Conservation (phyloP, 192 early-diverging fungal species). For the Glomus cerebriforme region DNA sequence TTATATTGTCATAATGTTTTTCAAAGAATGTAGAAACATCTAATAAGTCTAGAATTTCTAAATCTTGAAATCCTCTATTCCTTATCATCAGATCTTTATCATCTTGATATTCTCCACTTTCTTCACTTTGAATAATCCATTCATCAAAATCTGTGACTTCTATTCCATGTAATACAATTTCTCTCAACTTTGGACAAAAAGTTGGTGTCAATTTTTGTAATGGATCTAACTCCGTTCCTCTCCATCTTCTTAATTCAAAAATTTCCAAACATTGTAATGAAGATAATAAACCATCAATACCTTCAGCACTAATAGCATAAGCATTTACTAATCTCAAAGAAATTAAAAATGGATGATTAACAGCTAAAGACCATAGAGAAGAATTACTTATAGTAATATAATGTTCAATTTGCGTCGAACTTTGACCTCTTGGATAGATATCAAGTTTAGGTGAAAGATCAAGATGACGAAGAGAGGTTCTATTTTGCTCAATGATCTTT, state of each 20-base stretch:
- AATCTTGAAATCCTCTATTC: background rate
- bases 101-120: background rate
- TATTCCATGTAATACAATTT: slow-evolving; percentile 7
- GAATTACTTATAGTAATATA: slow-evolving; percentile 5
- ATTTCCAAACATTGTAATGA: slow-evolving; percentile 5
- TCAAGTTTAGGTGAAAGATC: slow-evolving; percentile 22
- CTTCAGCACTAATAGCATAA: slow-evolving; percentile 14
- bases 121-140: background rate
- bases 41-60: slow-evolving; percentile 9
- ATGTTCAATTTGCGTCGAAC: background rate
- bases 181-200: slow-evolving; percentile 11
- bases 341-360: slow-evolving; percentile 20
- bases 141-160: slow-evolving; percentile 1
- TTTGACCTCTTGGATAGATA: slow-evolving; percentile 7
- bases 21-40: background rate
- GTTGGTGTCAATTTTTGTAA: slow-evolving; percentile 10
- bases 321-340: slow-evolving; percentile 15
- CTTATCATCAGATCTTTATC: background rate
- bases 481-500: background rate
- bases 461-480: background rate
- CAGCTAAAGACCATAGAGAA: background rate
- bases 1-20: background rate
- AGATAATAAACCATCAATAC: slow-evolving; percentile 8
- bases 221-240: background rate
- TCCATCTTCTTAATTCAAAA: slow-evolving; percentile 25